phyloP scores from a whole-genome alignment of 768 basidiomycete species.

The Cyclocybe aegerita region DNA sequence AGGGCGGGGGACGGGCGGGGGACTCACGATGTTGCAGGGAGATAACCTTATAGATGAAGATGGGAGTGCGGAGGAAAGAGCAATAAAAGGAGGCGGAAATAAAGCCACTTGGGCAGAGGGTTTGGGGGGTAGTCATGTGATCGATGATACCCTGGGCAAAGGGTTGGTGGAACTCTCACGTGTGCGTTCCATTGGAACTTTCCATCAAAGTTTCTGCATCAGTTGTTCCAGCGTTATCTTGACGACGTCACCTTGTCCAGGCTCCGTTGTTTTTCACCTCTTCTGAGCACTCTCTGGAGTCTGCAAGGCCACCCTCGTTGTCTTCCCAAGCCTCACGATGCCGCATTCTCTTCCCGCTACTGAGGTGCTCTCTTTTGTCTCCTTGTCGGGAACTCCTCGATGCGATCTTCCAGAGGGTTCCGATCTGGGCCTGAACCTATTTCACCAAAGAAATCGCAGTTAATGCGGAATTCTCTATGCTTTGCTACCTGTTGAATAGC shows the following conservation, averaged over 20 bases:
- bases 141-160: constrained; percentile 38
- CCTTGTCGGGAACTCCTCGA: too few relatives aligned
- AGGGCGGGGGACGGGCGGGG: constrained; percentile 26
- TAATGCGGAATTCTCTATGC: too few relatives aligned
- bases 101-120: constrained; percentile 72
- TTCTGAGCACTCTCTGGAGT: too few relatives aligned
- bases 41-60: constrained; percentile 34
- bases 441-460: too few relatives aligned
- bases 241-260: constrained; percentile 19
- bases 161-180: constrained; percentile 34
- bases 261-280: too few relatives aligned
- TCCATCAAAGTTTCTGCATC: constrained; percentile 10
- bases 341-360: too few relatives aligned
- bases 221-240: constrained; percentile 17
- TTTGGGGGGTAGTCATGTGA: constrained; percentile 41
- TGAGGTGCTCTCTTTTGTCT: too few relatives aligned
- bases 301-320: too few relatives aligned
- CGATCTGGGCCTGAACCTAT: too few relatives aligned
- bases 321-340: too few relatives aligned
- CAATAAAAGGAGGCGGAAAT: constrained; percentile 60
- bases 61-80: constrained; percentile 43
- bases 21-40: constrained; percentile 45
- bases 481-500: too few relatives aligned
- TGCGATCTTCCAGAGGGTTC: too few relatives aligned
- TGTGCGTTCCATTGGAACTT: constrained; percentile 22